Evolutionary conservation across 225 moss, liverwort and hornwort genomes (phyloP).

Genomic region (Marchantia polymorpha): DNA sequence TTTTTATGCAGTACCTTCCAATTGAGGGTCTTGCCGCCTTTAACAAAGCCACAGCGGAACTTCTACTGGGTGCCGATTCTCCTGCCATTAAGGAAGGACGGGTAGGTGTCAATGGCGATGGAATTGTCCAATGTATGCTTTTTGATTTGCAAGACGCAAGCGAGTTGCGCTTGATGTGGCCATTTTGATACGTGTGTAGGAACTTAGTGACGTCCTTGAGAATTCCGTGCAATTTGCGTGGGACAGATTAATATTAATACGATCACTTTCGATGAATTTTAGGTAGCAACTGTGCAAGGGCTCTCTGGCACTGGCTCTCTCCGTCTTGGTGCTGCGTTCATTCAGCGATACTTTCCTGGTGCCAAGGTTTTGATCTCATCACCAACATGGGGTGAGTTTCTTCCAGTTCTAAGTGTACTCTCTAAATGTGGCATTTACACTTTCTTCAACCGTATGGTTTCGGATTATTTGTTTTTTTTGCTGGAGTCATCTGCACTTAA

Average conservation of each 20-base stretch:
- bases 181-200: neutral
- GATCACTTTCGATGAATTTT: neutral
- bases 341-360: constrained; percentile 79
- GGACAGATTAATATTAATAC: neutral
- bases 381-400: constrained; percentile 80
- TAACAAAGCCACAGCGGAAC: constrained; percentile 88
- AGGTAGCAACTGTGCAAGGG: constrained; percentile 88
- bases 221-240: neutral
- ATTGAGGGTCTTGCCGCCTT: constrained; percentile 87
- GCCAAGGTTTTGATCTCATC: constrained; percentile 74
- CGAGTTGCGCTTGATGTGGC: neutral
- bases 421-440: too few relatives aligned
- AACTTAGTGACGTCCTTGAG: neutral
- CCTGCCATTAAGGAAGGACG: constrained; percentile 69
- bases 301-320: constrained; percentile 93
- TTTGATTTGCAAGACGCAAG: neutral
- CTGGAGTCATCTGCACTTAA: too few relatives aligned
- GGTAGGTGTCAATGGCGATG: constrained; percentile 35
- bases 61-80: constrained; percentile 75
- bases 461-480: too few relatives aligned
- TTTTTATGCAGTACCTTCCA: constrained; percentile 65
- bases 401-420: neutral
- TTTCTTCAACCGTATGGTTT: too few relatives aligned
- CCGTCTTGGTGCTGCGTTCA: constrained; percentile 81
- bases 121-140: neutral